Base-by-base conservation (phyloP, 352 stramenopile genomes). In the Pythium apleroticum region DNA sequence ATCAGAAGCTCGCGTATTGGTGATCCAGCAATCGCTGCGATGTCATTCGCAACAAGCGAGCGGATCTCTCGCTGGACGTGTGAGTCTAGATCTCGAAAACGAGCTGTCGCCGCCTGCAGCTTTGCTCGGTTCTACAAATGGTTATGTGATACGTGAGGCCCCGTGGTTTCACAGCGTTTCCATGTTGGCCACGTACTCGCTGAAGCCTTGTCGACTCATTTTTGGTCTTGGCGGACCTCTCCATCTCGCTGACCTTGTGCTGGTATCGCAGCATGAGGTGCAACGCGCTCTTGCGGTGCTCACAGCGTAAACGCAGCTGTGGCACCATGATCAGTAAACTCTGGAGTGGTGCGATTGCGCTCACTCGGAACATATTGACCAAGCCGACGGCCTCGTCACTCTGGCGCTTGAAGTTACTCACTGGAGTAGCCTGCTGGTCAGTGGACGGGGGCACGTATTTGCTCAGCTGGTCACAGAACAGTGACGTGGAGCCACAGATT, bases 91-190 rank as follows among this genome's bases (percentile, higher is more conserved):
- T 88, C 82, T 48, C 78, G 66, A 62, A 89, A 91, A 11, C 84
- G 82, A 30, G 69, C 54, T n/a, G 69, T 62, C 3, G 84, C 82
- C 17, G 76, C 78, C 46, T 86, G 71, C 4, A 86, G 65, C 60
- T 93, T 93, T 3, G 65, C 63, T 52, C 75, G 76, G 46, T 93
- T 93, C 84, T 93, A 59, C 2, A 49, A 69, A n/a, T n/a, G n/a
- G n/a, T n/a, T n/a, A n/a, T n/a, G n/a, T n/a, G n/a, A n/a, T n/a
- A n/a, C n/a, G n/a, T n/a, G n/a, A n/a, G n/a, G n/a, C n/a, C n/a
- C n/a, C n/a, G n/a, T n/a, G n/a, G n/a, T n/a, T n/a, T n/a, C n/a
- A n/a, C n/a, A n/a, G n/a, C n/a, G n/a, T n/a, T n/a, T n/a, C n/a
- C n/a, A n/a, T n/a, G n/a, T n/a, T n/a, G n/a, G n/a, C n/a, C n/a